Evolutionary conservation across 139 green algal species (phyloP), one percentile per base, ranked within the genome.

Genomic region (Limnomonas spitsbergensis): DNA sequence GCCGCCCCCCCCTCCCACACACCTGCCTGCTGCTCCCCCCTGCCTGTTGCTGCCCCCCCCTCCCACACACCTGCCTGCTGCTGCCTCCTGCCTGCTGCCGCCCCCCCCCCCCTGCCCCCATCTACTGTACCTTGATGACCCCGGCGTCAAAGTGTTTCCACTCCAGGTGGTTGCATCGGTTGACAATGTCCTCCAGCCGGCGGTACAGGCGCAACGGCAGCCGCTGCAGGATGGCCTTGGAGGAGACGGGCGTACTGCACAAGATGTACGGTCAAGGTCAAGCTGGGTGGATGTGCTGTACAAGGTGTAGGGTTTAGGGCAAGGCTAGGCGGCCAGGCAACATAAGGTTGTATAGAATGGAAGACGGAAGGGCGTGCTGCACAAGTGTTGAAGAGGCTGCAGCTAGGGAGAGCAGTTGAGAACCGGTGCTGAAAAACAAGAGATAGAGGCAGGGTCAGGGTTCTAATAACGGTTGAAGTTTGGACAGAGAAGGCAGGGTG

Each of bases 141-240:
- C 87, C 87, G 0, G 87, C 87, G 66, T 91, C 87, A 81, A 91
- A 88, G 69, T 91, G 87, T 70, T 85, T 82, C 87, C 87, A 91
- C 54, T 91, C 83, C 80, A 91, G 77, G 76, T 89, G 81, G 7
- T 32, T 38, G 77, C 83, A 89, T 14, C 31, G 39, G 1, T 39
- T 27, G 42, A 91, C 80, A 39, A 88, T 53, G 72, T 87, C 82
- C 82, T 91, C 83, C 38, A 91, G 47, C 20, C 82, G 80, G 37
- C 38, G 61, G 81, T 85, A 89, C 42, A 91, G 82, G 27, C 81
- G 82, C 40, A 83, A 77, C 20, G 83, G 83, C 52, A 88, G 77
- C 79, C 82, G 81, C 81, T 90, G 86, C 42, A 90, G 81, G 68
- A 90, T 87, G 4, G 83, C 73, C 77, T 84, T 87, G 32, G 70